Conservation (phyloP, 2,329 filamentous ascomycete species). For the Sporothrix mexicana region DNA sequence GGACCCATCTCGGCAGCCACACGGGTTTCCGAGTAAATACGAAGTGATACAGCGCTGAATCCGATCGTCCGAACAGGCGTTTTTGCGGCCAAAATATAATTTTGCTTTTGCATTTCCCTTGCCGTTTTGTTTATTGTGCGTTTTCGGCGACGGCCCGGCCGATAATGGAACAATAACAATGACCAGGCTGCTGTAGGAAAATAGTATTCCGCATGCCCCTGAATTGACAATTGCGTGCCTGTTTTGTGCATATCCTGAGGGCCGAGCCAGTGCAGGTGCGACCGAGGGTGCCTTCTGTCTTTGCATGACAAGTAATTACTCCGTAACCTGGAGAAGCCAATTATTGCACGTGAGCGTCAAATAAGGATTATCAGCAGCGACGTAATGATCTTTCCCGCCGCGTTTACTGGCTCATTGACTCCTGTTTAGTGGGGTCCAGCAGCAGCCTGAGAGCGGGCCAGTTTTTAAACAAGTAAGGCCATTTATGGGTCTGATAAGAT, state of each 20-base stretch:
- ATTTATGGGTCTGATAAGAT: constrained; percentile 16
- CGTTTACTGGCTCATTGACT: constrained; percentile 25
- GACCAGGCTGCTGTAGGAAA: not conserved
- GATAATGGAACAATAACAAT: not conserved
- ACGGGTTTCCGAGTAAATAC: constrained; percentile 39
- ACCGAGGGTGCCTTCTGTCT: not conserved
- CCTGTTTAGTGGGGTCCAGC: not conserved
- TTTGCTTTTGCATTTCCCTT: not conserved
- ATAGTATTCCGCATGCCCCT: not conserved
- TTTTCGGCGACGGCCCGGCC: constrained; percentile 2
- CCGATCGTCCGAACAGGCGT: constrained; percentile 37
- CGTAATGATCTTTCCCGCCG: constrained; percentile 21
- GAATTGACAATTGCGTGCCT: constrained; percentile 1
- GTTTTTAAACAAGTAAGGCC: not conserved
- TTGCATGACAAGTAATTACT: not conserved
- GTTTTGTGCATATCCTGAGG: not conserved
- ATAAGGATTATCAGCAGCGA: not conserved
- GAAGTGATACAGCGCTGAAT: constrained; percentile 34
- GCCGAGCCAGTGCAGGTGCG: not conserved
- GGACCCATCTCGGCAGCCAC: constrained; percentile 36
- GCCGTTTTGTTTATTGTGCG: not conserved
- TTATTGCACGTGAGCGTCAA: constrained; percentile 20
- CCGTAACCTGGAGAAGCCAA: constrained; percentile 15
- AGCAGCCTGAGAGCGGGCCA: not conserved
- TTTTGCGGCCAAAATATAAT: not conserved